Evolutionary conservation across 208 protist species (phyloP).

Genomic region (Trypanosomatidae sp.): DNA sequence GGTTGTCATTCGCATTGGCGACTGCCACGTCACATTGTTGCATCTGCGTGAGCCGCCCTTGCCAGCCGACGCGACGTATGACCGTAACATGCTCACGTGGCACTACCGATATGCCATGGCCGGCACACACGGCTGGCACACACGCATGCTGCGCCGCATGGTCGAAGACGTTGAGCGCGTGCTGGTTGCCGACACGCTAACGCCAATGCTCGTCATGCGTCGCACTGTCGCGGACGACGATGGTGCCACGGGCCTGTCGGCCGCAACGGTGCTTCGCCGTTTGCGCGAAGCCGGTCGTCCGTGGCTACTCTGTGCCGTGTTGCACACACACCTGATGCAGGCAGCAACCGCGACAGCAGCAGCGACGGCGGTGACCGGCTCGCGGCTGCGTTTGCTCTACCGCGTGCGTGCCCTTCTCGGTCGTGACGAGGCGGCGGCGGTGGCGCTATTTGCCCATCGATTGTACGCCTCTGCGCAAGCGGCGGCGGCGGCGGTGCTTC

Average conservation of each 20-base stretch:
- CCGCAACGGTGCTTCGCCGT: slow-evolving; percentile 44
- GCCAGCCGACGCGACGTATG: slow-evolving; percentile 55
- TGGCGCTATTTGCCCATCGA: slow-evolving; percentile 50
- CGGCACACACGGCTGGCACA: slow-evolving; percentile 39
- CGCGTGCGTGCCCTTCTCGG: slow-evolving; percentile 35
- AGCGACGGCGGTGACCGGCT: too few relatives aligned
- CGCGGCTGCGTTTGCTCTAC: slow-evolving; percentile 62
- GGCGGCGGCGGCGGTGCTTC: slow-evolving; percentile 59
- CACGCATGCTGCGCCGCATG: slow-evolving; percentile 73
- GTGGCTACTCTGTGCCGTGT: slow-evolving; percentile 51
- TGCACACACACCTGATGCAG: slow-evolving; percentile 72
- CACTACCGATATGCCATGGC: slow-evolving; percentile 68
- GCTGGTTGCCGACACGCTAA: slow-evolving; percentile 53
- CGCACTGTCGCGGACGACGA: slow-evolving; percentile 43
- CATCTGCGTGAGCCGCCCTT: slow-evolving; percentile 60
- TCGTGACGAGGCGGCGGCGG: slow-evolving; percentile 51
- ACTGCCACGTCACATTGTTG: slow-evolving; percentile 66
- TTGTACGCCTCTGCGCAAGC: slow-evolving; percentile 43
- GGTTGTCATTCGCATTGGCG: slow-evolving; percentile 74
- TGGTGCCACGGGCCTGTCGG: slow-evolving; percentile 14
- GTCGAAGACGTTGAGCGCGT: slow-evolving; percentile 62
- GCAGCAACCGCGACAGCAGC: too few relatives aligned
- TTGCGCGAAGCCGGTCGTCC: slow-evolving; percentile 57
- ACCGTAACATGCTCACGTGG: slow-evolving; percentile 80
- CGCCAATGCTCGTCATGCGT: slow-evolving; percentile 44